Percentiles rank a stretch among this genome's conserved stretches.
These are phyloP conservation scores for Pseudogymnoascus pannorum DNA, from an alignment of 2,329 filamentous ascomycete species.

Conservation along the genomic window DNA sequence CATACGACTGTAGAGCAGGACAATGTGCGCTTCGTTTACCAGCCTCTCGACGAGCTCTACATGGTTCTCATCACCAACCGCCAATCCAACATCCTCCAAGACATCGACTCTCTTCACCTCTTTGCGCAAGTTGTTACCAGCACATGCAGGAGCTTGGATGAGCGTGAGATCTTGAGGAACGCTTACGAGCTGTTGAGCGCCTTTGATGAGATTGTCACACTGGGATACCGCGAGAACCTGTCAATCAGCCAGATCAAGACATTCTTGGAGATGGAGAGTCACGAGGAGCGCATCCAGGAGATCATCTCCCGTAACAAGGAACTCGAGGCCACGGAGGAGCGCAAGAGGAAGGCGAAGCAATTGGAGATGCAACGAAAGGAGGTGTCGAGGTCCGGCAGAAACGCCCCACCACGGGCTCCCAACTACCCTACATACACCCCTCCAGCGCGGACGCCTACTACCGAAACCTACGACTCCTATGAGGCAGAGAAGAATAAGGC, in stretches of 20 bases:
- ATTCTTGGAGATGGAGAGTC: conserved; percentile 98
- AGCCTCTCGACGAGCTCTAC: conserved; percentile 97
- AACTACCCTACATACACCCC: conserved; percentile 86
- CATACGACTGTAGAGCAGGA: conserved; percentile 98
- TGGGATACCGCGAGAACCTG: conserved; percentile 93
- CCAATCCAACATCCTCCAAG: conserved; percentile 98
- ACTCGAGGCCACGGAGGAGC: conserved; percentile 77
- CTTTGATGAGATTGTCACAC: conserved; percentile 92
- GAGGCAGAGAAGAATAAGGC: conserved; percentile 96
- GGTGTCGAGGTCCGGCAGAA: conserved; percentile 68
- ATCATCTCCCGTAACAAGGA: conserved; percentile 98
- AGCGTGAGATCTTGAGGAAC: conserved; percentile 90
- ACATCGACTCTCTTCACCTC: conserved; percentile 95
- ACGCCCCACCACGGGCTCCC: conserved; percentile 62
- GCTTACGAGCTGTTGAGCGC: conserved; percentile 93
- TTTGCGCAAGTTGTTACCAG: conserved; percentile 96
- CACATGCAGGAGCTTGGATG: conserved; percentile 92
- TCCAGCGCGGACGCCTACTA: conserved; percentile 62
- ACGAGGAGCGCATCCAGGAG: conserved; percentile 97
- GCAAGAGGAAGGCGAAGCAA: conserved; percentile 95
- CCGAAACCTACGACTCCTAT: conserved; percentile 86
- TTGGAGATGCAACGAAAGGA: conserved; percentile 98
- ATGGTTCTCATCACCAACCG: conserved; percentile 99
- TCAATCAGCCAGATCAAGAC: conserved; percentile 97
- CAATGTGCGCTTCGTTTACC: conserved; percentile 98